Percentiles rank a stretch among this genome's conserved stretches.
Conservation (phyloP, 768 basidiomycete species). For the Inosperma sp. region DNA sequence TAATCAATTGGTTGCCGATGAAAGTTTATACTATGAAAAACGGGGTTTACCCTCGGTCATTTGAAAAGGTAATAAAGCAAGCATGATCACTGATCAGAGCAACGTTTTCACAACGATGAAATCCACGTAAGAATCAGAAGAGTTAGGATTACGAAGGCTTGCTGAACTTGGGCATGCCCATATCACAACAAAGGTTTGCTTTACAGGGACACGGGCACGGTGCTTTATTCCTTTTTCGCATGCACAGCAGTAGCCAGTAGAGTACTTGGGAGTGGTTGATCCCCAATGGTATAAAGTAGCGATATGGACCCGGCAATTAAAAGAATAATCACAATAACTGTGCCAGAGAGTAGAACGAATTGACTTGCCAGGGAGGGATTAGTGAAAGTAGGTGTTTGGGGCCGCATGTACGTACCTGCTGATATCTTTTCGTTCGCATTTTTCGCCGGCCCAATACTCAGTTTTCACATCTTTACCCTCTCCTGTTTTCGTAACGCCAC, state of each 20-base stretch:
- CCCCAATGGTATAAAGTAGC: slow-evolving; percentile 59
- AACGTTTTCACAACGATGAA: too few species aligned
- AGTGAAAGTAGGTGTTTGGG: not conserved
- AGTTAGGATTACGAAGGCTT: too few species aligned
- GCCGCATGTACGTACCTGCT: slow-evolving; percentile 58
- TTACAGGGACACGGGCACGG: not conserved
- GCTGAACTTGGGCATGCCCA: too few species aligned
- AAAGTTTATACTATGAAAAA: too few species aligned
- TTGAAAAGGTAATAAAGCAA: too few species aligned
- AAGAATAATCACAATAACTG: slow-evolving; percentile 57
- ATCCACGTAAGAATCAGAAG: too few species aligned
- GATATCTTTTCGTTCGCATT: slow-evolving; percentile 74
- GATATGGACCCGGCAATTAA: slow-evolving; percentile 64
- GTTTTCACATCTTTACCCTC: slow-evolving; percentile 49
- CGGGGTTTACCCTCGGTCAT: too few species aligned
- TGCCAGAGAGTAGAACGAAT: slow-evolving; percentile 71
- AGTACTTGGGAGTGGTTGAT: slow-evolving; percentile 66
- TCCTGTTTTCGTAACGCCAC: slow-evolving; percentile 45
- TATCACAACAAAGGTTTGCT: not conserved
- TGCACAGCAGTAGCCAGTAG: slow-evolving; percentile 56
- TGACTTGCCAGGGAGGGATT: slow-evolving; percentile 39
- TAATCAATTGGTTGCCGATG: too few species aligned
- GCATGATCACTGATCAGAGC: too few species aligned
- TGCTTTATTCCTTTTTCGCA: slow-evolving; percentile 47
- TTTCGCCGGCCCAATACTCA: slow-evolving; percentile 68